Evolutionary conservation across 495 filamentous ascomycete genomes (phyloP).

Genomic region (Penicillium dipodomyicola): DNA sequence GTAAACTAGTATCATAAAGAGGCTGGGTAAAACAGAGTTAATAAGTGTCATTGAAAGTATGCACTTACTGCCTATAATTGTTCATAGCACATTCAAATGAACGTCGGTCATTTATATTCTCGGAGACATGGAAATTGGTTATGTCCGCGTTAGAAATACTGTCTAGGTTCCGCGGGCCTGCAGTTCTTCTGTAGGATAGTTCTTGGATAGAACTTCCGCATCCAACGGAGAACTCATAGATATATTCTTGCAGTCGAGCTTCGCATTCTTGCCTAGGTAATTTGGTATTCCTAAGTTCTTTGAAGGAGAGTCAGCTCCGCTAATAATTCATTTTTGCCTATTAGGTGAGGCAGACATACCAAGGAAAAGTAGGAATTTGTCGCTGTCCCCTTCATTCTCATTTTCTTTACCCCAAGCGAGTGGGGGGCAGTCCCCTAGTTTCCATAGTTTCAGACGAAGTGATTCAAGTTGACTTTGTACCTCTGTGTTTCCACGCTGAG

Average conservation of each 20-base stretch:
- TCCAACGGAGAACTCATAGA: conserved; percentile 11
- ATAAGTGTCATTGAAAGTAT: not conserved
- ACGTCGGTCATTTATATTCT: conserved; percentile 7
- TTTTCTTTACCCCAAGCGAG: not conserved
- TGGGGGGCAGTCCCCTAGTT: not conserved
- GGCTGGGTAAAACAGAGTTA: too few species aligned
- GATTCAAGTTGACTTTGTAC: not conserved
- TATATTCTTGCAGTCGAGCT: conserved; percentile 2
- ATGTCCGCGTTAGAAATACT: conserved; percentile 12
- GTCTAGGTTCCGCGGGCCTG: not conserved
- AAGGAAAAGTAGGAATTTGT: not conserved
- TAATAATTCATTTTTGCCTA: not conserved
- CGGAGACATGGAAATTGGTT: conserved; percentile 1
- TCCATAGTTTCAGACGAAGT: not conserved
- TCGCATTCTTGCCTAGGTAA: too few species aligned
- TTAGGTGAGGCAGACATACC: not conserved
- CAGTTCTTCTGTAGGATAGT: too few species aligned
- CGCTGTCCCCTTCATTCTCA: not conserved
- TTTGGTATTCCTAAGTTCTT: not conserved
- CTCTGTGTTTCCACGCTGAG: not conserved
- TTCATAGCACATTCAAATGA: conserved; percentile 13
- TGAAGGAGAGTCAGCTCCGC: not conserved
- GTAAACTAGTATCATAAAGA: conserved; percentile 6
- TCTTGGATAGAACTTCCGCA: too few species aligned
- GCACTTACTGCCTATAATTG: conserved; percentile 11